phyloP scores from a whole-genome alignment of 495 filamentous ascomycete genomes.

The Cladorrhinum samala region DNA sequence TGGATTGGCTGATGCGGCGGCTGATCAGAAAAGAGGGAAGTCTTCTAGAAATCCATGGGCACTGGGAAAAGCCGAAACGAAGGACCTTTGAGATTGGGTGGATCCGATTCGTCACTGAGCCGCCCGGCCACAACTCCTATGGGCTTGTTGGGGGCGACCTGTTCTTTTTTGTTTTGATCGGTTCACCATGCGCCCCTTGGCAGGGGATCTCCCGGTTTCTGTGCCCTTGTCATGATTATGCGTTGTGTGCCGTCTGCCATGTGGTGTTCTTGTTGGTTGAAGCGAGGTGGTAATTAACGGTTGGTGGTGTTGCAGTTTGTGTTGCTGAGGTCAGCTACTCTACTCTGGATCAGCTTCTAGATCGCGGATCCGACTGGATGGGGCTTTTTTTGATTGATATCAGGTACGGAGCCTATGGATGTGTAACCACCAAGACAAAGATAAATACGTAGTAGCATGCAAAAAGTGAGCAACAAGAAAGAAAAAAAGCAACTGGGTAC shows the following conservation, averaged over 20 bases:
- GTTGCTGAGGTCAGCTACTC: background rate
- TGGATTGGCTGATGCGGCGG: background rate
- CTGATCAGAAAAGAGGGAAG: background rate
- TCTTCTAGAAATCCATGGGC: background rate
- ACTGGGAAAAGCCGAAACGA: background rate
- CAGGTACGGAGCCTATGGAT: no score
- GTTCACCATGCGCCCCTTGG: constrained; percentile 3
- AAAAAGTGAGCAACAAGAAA: no score
- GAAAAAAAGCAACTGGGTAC: no score
- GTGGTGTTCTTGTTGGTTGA: background rate
- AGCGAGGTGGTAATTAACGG: background rate
- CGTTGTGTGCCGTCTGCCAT: background rate
- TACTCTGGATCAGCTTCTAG: no score
- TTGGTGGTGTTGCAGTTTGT: background rate
- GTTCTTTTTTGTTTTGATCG: no score
- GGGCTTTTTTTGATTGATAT: no score
- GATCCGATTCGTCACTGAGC: background rate
- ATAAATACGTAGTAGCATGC: no score
- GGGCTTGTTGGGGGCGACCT: background rate
- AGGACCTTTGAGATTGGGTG: background rate
- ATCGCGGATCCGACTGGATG: no score
- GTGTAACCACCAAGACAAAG: no score
- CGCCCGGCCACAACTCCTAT: background rate
- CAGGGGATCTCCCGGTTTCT: constrained; percentile 2
- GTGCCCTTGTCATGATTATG: background rate